These are phyloP conservation scores for Xylaria arbuscula DNA, from an alignment of 2,329 filamentous ascomycete species.

Conservation along the genomic window DNA sequence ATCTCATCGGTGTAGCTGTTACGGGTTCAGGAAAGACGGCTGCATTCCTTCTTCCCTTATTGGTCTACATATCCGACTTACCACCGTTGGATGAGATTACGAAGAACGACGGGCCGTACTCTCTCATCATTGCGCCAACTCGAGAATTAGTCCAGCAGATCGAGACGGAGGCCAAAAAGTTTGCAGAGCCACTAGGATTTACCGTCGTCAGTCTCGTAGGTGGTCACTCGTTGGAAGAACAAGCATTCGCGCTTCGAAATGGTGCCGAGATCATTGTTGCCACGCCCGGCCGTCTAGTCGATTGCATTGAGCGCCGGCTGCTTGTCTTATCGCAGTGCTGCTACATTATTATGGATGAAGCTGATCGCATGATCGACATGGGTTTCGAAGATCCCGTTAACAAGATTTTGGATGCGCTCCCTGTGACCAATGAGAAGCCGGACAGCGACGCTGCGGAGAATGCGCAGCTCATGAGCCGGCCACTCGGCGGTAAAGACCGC, in stretches of 20 bases:
- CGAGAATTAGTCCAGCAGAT: constrained; percentile 98
- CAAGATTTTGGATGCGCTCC: constrained; percentile 94
- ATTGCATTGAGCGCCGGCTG: constrained; percentile 93
- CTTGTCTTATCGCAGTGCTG: constrained; percentile 95
- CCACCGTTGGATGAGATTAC: constrained; percentile 85
- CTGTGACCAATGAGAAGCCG: constrained; percentile 93
- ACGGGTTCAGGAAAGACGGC: constrained; percentile 99
- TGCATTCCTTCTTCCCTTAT: constrained; percentile 88
- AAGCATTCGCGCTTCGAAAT: constrained; percentile 87
- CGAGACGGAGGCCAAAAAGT: constrained; percentile 91
- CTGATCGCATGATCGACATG: constrained; percentile 98
- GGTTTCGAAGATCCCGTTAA: constrained; percentile 98
- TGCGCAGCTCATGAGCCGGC: constrained; percentile 82
- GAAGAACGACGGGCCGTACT: constrained; percentile 95
- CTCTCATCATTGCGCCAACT: constrained; percentile 95
- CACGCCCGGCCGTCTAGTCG: constrained; percentile 95
- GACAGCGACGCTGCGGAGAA: constrained; percentile 94
- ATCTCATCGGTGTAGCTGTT: constrained; percentile 97
- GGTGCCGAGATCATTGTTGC: constrained; percentile 98
- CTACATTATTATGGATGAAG: constrained; percentile 99
- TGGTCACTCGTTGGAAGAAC: constrained; percentile 94
- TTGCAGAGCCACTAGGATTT: constrained; percentile 89
- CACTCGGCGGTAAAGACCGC: constrained; percentile 77
- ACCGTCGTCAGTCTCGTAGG: constrained; percentile 97
- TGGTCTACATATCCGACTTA: constrained; percentile 93